Base-by-base conservation (phyloP, 257 asterid species). In the Nicotiana attenuata region DNA sequence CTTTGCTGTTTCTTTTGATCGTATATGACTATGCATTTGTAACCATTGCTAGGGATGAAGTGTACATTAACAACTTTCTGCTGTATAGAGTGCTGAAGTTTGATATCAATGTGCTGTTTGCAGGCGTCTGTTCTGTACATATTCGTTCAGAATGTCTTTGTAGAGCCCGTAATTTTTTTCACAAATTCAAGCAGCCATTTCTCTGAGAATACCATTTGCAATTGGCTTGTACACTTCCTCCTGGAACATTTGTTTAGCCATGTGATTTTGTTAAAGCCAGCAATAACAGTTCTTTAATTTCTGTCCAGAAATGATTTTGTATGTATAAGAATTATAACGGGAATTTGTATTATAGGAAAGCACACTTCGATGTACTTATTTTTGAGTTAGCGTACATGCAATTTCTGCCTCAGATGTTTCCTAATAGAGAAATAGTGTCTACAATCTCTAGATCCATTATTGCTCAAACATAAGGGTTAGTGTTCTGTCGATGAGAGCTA, bases 111-210 rank as follows among this genome's bases (percentile, higher is more conserved):
- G 63, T 73, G 24, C 20, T 53, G 26, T 73, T 50, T 50, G 45
- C 79, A 75, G 79, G 63, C 41, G 26, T 75, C 28, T 75, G 63
- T 75, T 50, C 80, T 29, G 80, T 75, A 75, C 63, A 75, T 75
- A 75, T 4, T 75, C 28, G 63, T 75, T 50, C 80, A 75, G 80
- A 75, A 26, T 26, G 63, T 60, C 63, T 19, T 15, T 24, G 24
- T 75, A 75, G 63, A 75, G 17, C 80, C 80, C 45, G 0, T 15
- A 14, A 16, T 7, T 47, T 7, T 45, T 75, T 69, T 22, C 38
- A 50, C 38, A 50, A 75, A 75, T 22, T 50, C 79, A 75, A 75
- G 63, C 79, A 24, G 41, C 41, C 79, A 75, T 26, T 50, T 75
- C 79, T 50, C 79, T 60, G 41, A 50, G 79, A 75, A 75, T 60